Conservation (phyloP, 2,329 filamentous ascomycete genomes). For the Gliomastix tumulicola region DNA sequence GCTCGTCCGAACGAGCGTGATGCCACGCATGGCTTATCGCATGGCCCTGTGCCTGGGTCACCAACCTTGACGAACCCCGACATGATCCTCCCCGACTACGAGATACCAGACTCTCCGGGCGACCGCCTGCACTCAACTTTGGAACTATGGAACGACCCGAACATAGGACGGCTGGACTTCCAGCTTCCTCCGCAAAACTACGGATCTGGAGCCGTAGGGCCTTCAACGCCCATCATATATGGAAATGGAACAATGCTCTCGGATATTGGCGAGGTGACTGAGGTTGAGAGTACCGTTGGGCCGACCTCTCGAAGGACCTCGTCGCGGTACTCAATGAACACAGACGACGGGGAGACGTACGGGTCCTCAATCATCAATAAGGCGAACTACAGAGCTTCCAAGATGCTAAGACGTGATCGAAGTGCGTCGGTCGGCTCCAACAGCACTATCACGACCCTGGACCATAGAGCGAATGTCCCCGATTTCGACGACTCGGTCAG, state of each 20-base stretch:
- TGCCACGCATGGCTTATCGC: neutral
- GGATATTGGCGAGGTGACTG: constrained; percentile 53
- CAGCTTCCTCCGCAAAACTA: constrained; percentile 33
- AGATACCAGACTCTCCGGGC: constrained; percentile 48
- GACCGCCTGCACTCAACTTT: constrained; percentile 42
- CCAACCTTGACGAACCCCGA: constrained; percentile 90
- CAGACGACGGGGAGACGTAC: constrained; percentile 19
- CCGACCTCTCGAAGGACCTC: constrained; percentile 26
- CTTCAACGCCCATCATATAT: constrained; percentile 60
- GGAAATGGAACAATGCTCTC: constrained; percentile 64
- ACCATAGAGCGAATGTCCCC: constrained; percentile 26
- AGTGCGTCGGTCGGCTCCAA: constrained; percentile 52
- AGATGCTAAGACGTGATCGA: constrained; percentile 26
- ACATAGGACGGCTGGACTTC: constrained; percentile 28
- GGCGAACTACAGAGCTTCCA: constrained; percentile 25
- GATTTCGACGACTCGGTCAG: constrained; percentile 58
- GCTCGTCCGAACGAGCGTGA: neutral
- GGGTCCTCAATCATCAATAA: constrained; percentile 21
- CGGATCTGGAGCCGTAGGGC: constrained; percentile 36
- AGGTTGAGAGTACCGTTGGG: constrained; percentile 43
- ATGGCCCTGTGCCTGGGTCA: constrained; percentile 52
- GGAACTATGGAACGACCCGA: constrained; percentile 43
- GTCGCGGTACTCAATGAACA: constrained; percentile 21
- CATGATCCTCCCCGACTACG: constrained; percentile 81
- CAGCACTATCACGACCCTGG: constrained; percentile 51